phyloP scores from a whole-genome alignment of 306 rosid species.

The Cicer chorassanicum region DNA sequence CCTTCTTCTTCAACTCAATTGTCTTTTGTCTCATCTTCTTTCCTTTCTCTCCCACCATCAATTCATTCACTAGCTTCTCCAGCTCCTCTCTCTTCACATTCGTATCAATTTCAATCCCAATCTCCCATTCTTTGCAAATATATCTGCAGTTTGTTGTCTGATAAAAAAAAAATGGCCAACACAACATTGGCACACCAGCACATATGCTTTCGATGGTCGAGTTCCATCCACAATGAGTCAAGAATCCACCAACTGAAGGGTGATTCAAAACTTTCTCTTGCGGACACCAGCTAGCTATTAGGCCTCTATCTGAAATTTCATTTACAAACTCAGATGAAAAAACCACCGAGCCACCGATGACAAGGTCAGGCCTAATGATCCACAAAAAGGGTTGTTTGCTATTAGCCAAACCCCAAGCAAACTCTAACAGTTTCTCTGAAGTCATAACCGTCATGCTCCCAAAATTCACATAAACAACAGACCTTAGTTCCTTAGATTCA shows the following conservation, averaged over 20 bases:
- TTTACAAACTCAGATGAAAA: conserved; percentile 12
- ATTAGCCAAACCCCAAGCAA: conserved; percentile 33
- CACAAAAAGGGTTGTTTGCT: conserved; percentile 15
- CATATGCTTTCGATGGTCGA: conserved; percentile 43
- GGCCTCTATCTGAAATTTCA: conserved; percentile 14
- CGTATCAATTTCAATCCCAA: conserved; percentile 43
- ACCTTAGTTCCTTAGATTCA: not conserved
- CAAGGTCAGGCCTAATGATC: conserved; percentile 34
- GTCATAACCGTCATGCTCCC: conserved; percentile 10
- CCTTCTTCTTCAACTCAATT: conserved; percentile 38
- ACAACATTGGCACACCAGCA: conserved; percentile 47
- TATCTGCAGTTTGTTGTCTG: conserved; percentile 39
- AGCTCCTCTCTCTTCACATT: conserved; percentile 47
- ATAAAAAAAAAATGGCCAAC: conserved; percentile 47
- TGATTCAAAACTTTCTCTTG: conserved; percentile 49
- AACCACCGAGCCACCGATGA: conserved; percentile 11
- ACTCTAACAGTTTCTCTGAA: not conserved
- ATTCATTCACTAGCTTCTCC: conserved; percentile 45
- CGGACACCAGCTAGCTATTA: conserved; percentile 38
- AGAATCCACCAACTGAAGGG: conserved; percentile 35
- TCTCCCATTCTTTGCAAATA: conserved; percentile 41
- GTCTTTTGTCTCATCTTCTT: conserved; percentile 41
- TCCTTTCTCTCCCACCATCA: conserved; percentile 51
- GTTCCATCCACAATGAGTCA: conserved; percentile 54
- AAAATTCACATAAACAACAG: conserved; percentile 27